Conservation (phyloP, 345 rosid species). For the Cochlearia excelsa region DNA sequence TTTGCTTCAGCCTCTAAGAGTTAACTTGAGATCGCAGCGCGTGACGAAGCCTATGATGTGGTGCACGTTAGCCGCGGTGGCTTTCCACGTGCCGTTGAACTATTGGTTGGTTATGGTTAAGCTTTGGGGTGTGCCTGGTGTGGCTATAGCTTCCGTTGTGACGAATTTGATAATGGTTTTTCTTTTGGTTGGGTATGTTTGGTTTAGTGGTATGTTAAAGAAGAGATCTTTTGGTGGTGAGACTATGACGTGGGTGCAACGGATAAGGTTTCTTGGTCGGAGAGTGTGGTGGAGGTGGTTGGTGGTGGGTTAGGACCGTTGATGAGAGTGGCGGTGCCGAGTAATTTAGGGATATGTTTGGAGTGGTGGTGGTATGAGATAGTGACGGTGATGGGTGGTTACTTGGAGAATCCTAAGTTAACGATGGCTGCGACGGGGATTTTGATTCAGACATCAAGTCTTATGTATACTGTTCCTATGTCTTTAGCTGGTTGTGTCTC, state of each 20-base stretch:
- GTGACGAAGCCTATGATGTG: conserved; percentile 97
- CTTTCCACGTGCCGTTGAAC: conserved; percentile 81
- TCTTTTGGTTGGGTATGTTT: conserved; percentile 74
- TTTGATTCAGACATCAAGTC: too few relatives aligned
- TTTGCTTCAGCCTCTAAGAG: conserved; percentile 77
- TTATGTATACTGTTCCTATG: too few relatives aligned
- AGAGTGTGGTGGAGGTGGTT: conserved; percentile 42
- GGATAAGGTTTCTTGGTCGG: conserved; percentile 34
- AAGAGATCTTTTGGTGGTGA: conserved; percentile 45
- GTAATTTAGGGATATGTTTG: conserved; percentile 88
- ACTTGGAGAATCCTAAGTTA: too few relatives aligned
- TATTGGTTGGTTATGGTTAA: conserved; percentile 55
- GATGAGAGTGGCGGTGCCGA: conserved; percentile 82
- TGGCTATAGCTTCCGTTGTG: conserved; percentile 87
- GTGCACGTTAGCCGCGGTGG: conserved; percentile 74
- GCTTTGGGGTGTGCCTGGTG: conserved; percentile 82
- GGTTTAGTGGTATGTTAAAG: conserved; percentile 57
- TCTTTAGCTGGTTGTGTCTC: too few relatives aligned
- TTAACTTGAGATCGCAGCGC: conserved; percentile 78
- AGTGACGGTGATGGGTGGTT: conserved; percentile 81
- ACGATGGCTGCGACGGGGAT: too few relatives aligned
- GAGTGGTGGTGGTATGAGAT: conserved; percentile 99
- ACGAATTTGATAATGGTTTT: conserved; percentile 83
- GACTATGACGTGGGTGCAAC: conserved; percentile 30
- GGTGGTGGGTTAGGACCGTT: conserved; percentile 69